These are phyloP conservation scores for Castanea sativa DNA, from an alignment of 306 rosid species.

Conservation along the genomic window DNA sequence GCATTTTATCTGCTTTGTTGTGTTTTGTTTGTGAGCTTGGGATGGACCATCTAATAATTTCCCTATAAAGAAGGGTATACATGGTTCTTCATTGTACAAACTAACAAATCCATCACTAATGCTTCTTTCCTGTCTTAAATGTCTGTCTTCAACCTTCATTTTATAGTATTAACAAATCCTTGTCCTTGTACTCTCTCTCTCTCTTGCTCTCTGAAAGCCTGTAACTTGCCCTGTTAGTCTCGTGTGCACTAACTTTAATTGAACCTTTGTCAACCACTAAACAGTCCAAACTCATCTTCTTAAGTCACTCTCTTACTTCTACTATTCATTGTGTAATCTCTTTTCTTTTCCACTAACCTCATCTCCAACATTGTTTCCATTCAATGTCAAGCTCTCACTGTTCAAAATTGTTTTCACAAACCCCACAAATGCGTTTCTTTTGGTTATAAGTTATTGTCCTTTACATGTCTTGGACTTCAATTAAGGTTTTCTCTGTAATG, in stretches of 20 bases:
- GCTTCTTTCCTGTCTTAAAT: conserved; percentile 8
- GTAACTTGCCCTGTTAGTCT: conserved; percentile 26
- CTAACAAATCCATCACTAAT: neutral
- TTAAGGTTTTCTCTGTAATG: conserved; percentile 39
- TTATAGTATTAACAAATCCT: neutral
- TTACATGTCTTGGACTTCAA: neutral
- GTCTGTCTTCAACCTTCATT: neutral
- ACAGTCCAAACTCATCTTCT: conserved; percentile 25
- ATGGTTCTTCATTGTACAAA: no score
- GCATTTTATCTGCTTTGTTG: no score
- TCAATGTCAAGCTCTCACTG: conserved; percentile 14
- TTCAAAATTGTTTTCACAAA: conserved; percentile 13
- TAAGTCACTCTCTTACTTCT: conserved; percentile 28
- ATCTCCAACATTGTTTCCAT: neutral
- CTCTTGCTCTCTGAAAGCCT: conserved; percentile 17
- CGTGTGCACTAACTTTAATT: conserved; percentile 42
- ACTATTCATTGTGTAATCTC: conserved; percentile 13
- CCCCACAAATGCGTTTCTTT: conserved; percentile 30
- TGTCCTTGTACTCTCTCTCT: neutral
- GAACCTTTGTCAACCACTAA: conserved; percentile 47
- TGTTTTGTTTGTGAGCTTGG: no score
- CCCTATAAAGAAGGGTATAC: no score
- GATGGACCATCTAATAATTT: no score
- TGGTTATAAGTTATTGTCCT: conserved; percentile 17
- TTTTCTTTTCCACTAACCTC: conserved; percentile 10